phyloP scores from a whole-genome alignment of 2,329 filamentous ascomycete genomes.

The Cladosporium phlei region DNA sequence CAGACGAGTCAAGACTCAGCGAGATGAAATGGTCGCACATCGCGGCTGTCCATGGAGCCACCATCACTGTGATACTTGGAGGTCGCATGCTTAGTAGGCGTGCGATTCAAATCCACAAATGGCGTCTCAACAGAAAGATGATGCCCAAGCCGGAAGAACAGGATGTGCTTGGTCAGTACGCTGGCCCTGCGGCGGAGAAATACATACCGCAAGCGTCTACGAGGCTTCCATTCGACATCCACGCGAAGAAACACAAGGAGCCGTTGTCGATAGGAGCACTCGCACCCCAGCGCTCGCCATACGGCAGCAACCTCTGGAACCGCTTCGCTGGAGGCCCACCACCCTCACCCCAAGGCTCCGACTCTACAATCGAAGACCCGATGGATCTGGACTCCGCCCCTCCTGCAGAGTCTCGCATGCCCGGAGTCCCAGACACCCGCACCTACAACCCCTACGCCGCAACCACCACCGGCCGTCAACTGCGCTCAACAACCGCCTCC shows the following conservation, averaged over 20 bases:
- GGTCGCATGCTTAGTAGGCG: conserved; percentile 22
- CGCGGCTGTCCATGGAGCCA: conserved; percentile 50
- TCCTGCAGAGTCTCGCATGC: conserved; percentile 18
- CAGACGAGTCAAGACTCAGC: conserved; percentile 1
- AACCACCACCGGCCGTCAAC: conserved; percentile 16
- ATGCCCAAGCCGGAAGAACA: conserved; percentile 30
- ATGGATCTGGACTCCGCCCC: conserved; percentile 67
- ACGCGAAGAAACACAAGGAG: conserved; percentile 18
- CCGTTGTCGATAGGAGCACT: conserved; percentile 36
- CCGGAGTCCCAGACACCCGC: conserved; percentile 16
- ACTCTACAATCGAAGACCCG: conserved; percentile 43
- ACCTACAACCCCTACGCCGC: conserved; percentile 18
- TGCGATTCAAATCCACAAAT: conserved; percentile 23
- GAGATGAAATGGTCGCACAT: conserved; percentile 30
- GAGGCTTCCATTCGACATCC: conserved; percentile 25
- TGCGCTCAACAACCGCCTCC: conserved; percentile 15
- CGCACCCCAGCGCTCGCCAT: conserved; percentile 20
- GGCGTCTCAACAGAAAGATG: conserved; percentile 29
- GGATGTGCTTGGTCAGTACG: conserved; percentile 26
- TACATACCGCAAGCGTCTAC: conserved; percentile 25
- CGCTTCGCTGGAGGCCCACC: conserved; percentile 15
- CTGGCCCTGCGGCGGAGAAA: conserved; percentile 23
- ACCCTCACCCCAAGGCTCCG: conserved; percentile 21
- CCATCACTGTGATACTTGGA: conserved; percentile 49
- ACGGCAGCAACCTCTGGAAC: conserved; percentile 16